Evolutionary conservation across 1,284 basidiomycete species (phyloP), one percentile per base, ranked within the genome.

Genomic region (Hemileccinum hortonii): DNA sequence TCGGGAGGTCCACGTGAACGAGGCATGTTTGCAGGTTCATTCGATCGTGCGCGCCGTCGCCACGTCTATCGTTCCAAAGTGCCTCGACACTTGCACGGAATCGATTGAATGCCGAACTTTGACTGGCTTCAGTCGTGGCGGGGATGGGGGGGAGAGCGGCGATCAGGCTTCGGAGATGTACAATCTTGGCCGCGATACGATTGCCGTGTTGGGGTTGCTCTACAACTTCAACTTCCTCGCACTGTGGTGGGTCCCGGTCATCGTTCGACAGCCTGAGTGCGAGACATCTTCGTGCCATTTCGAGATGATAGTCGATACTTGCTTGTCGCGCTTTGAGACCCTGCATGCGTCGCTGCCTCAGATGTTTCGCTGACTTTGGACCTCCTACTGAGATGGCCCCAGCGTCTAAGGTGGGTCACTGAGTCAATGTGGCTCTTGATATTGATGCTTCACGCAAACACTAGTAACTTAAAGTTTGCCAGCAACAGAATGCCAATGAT

Each of bases 151-250:
- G 18, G 47, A 67, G 64, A 22, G 58, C 24, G 18, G 62, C 53
- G 47, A 53, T 49, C 37, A 54, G 19, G 45, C 54, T 57, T 47
- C 42, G 60, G 37, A 66, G 54, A 47, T 66, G 62, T 32, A 43
- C 8, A 50, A 67, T 60, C 53, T 64, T 64, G 37, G 58, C 59
- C 35, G 59, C 54, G 52, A 60, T 64, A 6, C 62, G 63, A 38
- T 42, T 49, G 22, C 56, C 58, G 14, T 51, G 51, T 45, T 37
- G 57, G 22, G 52, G 41, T 38, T 44, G 50, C 7, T 53, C 46
- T 39, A 35, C 38, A 3, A 39, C 40, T 6, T 48, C 29, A 3
- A 39, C 40, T 6, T 46, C 29, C 37, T 59, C 43, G 21, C 29
- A 24, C n/a, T 35, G 40, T n/a, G 12, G n/a, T n/a, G 32, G 42